phyloP scores from a whole-genome alignment of 139 green algal species.

The Medakamo hakoo region DNA sequence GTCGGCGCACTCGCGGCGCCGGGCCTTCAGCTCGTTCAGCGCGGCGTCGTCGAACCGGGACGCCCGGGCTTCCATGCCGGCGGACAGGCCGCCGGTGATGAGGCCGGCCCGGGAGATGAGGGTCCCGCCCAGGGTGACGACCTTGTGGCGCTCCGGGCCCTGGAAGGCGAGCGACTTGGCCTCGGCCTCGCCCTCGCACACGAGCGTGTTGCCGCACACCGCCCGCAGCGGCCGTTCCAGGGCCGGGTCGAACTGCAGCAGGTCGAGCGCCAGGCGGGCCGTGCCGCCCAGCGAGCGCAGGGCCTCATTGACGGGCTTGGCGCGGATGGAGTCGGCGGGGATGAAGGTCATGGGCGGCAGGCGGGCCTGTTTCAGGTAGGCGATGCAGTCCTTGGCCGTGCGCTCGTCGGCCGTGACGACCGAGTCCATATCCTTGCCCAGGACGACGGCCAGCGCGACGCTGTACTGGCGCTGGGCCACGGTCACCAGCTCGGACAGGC shows the following conservation, averaged over 20 bases:
- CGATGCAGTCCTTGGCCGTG: conserved; percentile 61
- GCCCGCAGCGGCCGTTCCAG: conserved; percentile 52
- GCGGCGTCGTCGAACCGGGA: conserved; percentile 48
- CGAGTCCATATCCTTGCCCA: conserved; percentile 75
- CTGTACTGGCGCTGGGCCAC: conserved; percentile 63
- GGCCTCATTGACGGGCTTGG: conserved; percentile 51
- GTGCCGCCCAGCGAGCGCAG: conserved; percentile 61
- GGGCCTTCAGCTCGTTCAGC: conserved; percentile 35
- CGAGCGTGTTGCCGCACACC: conserved; percentile 60
- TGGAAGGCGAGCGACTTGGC: conserved; percentile 53
- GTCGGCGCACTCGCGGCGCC: neutral
- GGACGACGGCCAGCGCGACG: conserved; percentile 66
- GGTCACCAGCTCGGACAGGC: conserved; percentile 60
- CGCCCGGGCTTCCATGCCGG: conserved; percentile 26
- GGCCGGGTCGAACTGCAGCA: conserved; percentile 46
- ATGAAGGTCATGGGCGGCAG: conserved; percentile 76
- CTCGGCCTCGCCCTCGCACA: conserved; percentile 73
- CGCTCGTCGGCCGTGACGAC: conserved; percentile 65
- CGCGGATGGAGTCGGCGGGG: conserved; percentile 21
- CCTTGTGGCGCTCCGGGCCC: conserved; percentile 35
- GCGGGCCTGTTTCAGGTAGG: conserved; percentile 35
- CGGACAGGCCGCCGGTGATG: conserved; percentile 53
- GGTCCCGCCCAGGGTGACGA: conserved; percentile 69
- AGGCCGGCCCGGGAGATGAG: conserved; percentile 65
- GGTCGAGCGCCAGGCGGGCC: conserved; percentile 61